Percentiles rank a stretch among this genome's conserved stretches.
These are phyloP conservation scores for Microthyrium microscopicum DNA, from an alignment of 2,329 filamentous ascomycete species.

Conservation along the genomic window DNA sequence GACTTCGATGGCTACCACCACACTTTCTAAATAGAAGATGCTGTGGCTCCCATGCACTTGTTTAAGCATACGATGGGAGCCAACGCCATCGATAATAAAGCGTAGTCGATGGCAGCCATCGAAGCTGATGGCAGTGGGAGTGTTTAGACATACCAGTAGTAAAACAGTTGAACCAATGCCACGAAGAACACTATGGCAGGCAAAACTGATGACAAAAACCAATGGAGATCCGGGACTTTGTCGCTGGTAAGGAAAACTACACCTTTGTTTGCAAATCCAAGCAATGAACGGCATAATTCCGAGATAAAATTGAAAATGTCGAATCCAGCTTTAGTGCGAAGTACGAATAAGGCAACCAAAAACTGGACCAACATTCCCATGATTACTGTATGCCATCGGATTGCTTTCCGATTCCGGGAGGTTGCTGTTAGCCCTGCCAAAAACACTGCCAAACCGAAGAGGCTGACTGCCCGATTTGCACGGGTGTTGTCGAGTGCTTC, in stretches of 20 bases:
- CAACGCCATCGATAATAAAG: too few relatives aligned
- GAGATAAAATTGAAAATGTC: slow-evolving; percentile 89
- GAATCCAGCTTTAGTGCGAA: slow-evolving; percentile 62
- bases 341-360: slow-evolving; percentile 73
- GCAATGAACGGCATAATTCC: slow-evolving; percentile 51
- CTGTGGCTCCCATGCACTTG: too few relatives aligned
- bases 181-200: slow-evolving; percentile 95
- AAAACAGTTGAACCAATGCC: slow-evolving; percentile 72
- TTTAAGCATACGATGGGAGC: too few relatives aligned
- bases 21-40: too few relatives aligned
- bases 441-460: slow-evolving; percentile 63
- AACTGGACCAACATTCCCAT: slow-evolving; percentile 82
- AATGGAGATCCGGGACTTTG: slow-evolving; percentile 28
- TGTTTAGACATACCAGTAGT: slow-evolving; percentile 53
- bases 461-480: slow-evolving; percentile 60
- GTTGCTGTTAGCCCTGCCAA: slow-evolving; percentile 51
- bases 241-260: slow-evolving; percentile 51
- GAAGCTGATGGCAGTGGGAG: too few relatives aligned
- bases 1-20: too few relatives aligned
- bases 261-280: slow-evolving; percentile 61
- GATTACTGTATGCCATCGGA: slow-evolving; percentile 38
- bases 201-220: slow-evolving; percentile 67
- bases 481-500: slow-evolving; percentile 63
- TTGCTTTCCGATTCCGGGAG: slow-evolving; percentile 48
- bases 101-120: too few relatives aligned